Evolutionary conservation across 164 flowering plant species (phyloP).

Genomic region (Liquidambar formosana): DNA sequence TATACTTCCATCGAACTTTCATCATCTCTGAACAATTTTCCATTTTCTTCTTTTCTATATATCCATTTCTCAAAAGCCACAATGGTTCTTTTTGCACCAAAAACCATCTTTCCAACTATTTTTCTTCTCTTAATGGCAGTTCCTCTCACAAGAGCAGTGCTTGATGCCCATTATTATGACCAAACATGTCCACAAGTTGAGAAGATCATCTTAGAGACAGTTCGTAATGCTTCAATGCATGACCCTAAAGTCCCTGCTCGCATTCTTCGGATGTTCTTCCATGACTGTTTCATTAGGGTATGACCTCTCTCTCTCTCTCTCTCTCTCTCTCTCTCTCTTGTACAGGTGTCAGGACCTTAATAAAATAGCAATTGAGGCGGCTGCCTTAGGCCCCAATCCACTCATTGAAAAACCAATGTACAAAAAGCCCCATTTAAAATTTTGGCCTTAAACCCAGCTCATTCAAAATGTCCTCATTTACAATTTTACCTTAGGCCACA

Average conservation of each 20-base stretch:
- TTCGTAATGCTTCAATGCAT: constrained; percentile 44
- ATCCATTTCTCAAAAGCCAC: neutral
- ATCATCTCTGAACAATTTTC: neutral
- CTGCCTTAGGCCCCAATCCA: too few relatives aligned
- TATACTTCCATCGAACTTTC: constrained; percentile 7
- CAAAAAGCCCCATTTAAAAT: too few relatives aligned
- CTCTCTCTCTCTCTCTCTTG: too few relatives aligned
- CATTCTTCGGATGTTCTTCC: constrained; percentile 70
- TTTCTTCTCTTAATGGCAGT: constrained; percentile 20
- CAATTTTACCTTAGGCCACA: too few relatives aligned
- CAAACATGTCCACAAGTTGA: constrained; percentile 67
- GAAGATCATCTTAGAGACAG: constrained; percentile 39
- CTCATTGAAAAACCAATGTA: too few relatives aligned
- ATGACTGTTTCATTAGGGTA: constrained; percentile 73
- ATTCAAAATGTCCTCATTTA: too few relatives aligned
- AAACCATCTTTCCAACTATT: neutral
- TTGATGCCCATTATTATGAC: constrained; percentile 48
- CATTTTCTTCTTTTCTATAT: too few relatives aligned
- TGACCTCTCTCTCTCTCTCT: too few relatives aligned
- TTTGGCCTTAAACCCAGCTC: too few relatives aligned
- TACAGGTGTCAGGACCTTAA: too few relatives aligned
- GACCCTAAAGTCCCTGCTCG: constrained; percentile 67
- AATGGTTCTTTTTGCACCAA: constrained; percentile 21
- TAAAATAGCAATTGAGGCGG: too few relatives aligned
- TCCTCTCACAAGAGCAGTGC: constrained; percentile 28